These are phyloP conservation scores for Leccinum aurantiacum DNA, from an alignment of 768 basidiomycete genomes.

Conservation along the genomic window DNA sequence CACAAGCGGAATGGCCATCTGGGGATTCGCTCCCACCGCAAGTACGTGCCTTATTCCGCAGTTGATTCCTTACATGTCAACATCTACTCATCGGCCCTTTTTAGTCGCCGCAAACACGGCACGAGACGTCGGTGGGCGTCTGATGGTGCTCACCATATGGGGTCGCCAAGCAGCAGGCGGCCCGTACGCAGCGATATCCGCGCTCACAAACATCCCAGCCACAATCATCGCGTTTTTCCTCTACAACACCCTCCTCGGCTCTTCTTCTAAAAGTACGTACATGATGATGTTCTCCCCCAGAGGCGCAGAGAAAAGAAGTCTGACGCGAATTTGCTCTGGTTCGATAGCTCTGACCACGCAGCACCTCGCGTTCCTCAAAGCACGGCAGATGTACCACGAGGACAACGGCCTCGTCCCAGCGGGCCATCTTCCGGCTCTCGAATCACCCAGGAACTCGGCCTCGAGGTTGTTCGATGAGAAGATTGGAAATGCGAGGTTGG, in stretches of 20 bases:
- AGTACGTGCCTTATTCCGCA: constrained; percentile 31
- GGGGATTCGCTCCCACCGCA: constrained; percentile 56
- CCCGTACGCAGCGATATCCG: constrained; percentile 58
- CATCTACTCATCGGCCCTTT: neutral
- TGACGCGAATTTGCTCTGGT: constrained; percentile 9
- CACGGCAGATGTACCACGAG: constrained; percentile 26
- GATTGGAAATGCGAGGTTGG: neutral
- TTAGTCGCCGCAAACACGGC: constrained; percentile 64
- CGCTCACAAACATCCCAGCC: constrained; percentile 66
- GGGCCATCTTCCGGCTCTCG: constrained; percentile 23
- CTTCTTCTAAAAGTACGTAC: constrained; percentile 56
- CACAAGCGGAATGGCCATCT: constrained; percentile 53
- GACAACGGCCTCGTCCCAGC: constrained; percentile 23
- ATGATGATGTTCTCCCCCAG: neutral
- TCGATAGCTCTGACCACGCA: constrained; percentile 24
- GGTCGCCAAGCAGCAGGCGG: constrained; percentile 53
- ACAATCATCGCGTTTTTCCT: constrained; percentile 52
- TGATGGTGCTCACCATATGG: constrained; percentile 64
- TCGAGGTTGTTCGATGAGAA: constrained; percentile 17
- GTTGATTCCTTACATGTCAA: neutral
- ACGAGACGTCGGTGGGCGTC: constrained; percentile 64
- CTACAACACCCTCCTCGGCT: constrained; percentile 58
- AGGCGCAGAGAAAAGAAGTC: constrained; percentile 3
- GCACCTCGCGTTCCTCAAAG: constrained; percentile 23
- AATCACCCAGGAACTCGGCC: constrained; percentile 1